These are phyloP conservation scores for Eimeria necatrix DNA, from an alignment of 169 alveolate genomes.

Conservation along the genomic window DNA sequence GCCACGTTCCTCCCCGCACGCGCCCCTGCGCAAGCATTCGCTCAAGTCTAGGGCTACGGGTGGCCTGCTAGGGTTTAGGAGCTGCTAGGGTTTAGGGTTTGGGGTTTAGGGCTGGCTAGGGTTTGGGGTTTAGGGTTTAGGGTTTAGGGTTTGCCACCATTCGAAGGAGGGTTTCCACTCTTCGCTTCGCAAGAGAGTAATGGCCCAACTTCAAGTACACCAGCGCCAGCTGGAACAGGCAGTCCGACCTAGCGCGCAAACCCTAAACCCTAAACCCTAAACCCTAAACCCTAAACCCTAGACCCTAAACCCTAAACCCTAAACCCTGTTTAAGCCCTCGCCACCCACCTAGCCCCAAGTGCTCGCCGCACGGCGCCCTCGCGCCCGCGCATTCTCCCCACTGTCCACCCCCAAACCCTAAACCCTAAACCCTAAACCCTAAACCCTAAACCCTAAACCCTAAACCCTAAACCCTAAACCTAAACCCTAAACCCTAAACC, in stretches of 20 bases:
- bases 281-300: neutral
- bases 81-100: neutral
- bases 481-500: slow-evolving; percentile 29
- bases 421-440: neutral
- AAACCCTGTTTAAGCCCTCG: too few relatives aligned
- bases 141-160: slow-evolving; percentile 73
- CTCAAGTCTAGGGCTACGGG: neutral
- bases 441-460: too few relatives aligned
- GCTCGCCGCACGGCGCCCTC: too few relatives aligned
- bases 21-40: neutral
- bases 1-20: neutral
- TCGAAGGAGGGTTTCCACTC: slow-evolving; percentile 81
- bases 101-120: neutral
- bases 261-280: neutral
- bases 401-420: too few relatives aligned
- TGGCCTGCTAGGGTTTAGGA: neutral
- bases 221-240: slow-evolving; percentile 79
- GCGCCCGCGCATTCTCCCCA: too few relatives aligned
- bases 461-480: too few relatives aligned
- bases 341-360: neutral
- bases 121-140: neutral
- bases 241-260: slow-evolving; percentile 76
- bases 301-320: too few relatives aligned
- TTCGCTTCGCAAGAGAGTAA: slow-evolving; percentile 78
- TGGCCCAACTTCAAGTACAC: slow-evolving; percentile 82